Evolutionary conservation across 1,284 basidiomycete species (phyloP).

Genomic region (Salmacisia buchloeana): DNA sequence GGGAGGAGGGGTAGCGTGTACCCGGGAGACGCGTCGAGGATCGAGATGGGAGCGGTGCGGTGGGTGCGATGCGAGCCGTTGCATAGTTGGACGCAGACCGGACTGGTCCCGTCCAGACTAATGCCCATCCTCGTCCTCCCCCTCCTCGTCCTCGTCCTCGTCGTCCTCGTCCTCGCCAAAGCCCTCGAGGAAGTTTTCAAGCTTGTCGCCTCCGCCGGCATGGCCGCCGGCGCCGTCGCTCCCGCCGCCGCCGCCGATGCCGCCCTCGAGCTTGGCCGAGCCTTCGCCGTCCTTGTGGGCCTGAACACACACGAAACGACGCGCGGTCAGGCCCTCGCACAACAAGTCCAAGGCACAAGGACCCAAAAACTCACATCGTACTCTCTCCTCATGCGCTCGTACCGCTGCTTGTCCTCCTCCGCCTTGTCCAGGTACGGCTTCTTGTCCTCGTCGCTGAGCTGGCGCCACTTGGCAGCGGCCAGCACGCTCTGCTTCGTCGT

Average conservation of each 20-base stretch:
- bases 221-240: background rate
- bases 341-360: too few species aligned
- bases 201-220: background rate
- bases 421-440: conserved; percentile 42
- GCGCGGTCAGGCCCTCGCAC: too few species aligned
- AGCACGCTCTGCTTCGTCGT: conserved; percentile 91
- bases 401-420: conserved; percentile 42
- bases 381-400: conserved; percentile 37
- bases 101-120: too few species aligned
- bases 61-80: too few species aligned
- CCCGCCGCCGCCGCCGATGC: background rate
- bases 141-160: background rate
- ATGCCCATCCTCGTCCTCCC: background rate
- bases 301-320: too few species aligned
- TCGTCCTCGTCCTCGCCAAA: conserved; percentile 4
- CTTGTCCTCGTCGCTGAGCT: conserved; percentile 82
- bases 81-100: too few species aligned
- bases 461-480: conserved; percentile 85
- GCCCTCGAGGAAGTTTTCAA: conserved; percentile 1
- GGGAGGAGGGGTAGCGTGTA: too few species aligned
- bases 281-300: too few species aligned
- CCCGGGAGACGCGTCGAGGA: too few species aligned
- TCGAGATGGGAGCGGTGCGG: too few species aligned
- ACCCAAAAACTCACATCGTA: conserved; percentile 31
- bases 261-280: too few species aligned